These are phyloP conservation scores for Penicillium fimorum DNA, from an alignment of 495 filamentous ascomycete genomes.

Conservation along the genomic window DNA sequence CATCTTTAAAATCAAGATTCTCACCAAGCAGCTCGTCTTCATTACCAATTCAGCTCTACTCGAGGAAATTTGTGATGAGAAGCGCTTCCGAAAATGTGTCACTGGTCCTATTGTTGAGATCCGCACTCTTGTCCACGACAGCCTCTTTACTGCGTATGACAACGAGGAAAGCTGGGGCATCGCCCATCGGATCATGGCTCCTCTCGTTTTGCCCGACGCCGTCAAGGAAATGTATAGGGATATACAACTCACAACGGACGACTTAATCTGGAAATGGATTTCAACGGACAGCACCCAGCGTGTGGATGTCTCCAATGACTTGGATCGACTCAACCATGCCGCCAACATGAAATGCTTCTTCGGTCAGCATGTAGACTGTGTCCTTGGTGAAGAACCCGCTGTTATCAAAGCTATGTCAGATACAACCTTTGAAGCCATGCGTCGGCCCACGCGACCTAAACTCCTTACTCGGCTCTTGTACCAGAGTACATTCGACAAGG, in stretches of 20 bases:
- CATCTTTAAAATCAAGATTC: conserved; percentile 66
- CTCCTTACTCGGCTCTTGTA: conserved; percentile 42
- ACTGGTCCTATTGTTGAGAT: conserved; percentile 58
- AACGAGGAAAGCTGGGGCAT: conserved; percentile 67
- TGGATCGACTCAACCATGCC: conserved; percentile 69
- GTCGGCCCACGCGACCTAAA: conserved; percentile 39
- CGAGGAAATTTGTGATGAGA: conserved; percentile 72
- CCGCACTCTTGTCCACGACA: conserved; percentile 61
- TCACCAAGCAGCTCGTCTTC: conserved; percentile 51
- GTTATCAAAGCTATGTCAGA: conserved; percentile 42
- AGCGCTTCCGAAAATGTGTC: conserved; percentile 64
- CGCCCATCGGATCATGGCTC: conserved; percentile 66
- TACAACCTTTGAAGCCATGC: conserved; percentile 44
- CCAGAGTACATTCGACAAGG: conserved; percentile 49
- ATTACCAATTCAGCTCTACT: conserved; percentile 56
- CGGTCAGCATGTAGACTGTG: conserved; percentile 35
- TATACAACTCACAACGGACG: conserved; percentile 65
- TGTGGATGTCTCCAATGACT: conserved; percentile 64
- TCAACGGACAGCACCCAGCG: conserved; percentile 44
- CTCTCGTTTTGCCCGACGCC: conserved; percentile 37
- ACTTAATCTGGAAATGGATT: conserved; percentile 70
- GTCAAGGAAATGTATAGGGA: conserved; percentile 41
- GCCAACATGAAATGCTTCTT: conserved; percentile 66
- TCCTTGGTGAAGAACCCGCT: conserved; percentile 26
- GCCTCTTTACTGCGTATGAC: conserved; percentile 67